Evolutionary conservation across 1,284 basidiomycete species (phyloP).

Genomic region (Sporisorium exsertum): DNA sequence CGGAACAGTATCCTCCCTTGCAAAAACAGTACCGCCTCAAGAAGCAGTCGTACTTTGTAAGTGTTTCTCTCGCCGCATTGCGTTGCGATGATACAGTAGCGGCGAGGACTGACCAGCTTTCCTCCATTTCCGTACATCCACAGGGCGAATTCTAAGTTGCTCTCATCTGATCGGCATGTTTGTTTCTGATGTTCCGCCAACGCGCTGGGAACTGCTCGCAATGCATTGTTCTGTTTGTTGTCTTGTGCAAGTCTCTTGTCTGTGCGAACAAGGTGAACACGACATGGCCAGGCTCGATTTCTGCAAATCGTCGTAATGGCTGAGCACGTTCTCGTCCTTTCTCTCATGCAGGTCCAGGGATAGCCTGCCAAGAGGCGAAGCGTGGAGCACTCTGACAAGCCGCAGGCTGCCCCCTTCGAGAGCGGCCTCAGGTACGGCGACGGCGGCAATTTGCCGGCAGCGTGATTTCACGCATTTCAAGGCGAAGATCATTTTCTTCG

Average conservation of each 20-base stretch:
- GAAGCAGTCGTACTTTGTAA: slow-evolving; percentile 63
- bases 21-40: slow-evolving; percentile 62
- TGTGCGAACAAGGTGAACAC: neutral
- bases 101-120: neutral
- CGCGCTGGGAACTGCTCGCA: neutral
- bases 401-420: neutral
- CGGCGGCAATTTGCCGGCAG: neutral
- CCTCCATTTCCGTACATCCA: neutral
- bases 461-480: neutral
- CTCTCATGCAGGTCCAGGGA: neutral
- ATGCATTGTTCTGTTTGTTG: slow-evolving; percentile 1
- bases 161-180: neutral
- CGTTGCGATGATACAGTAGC: neutral
- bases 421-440: neutral
- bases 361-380: neutral
- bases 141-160: slow-evolving; percentile 18
- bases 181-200: neutral
- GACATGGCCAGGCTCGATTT: neutral
- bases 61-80: slow-evolving; percentile 7
- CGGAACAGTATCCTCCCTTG: slow-evolving; percentile 57
- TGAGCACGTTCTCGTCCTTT: slow-evolving; percentile 2
- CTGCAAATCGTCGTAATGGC: neutral
- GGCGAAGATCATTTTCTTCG: neutral
- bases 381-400: neutral
- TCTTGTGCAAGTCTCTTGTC: neutral